Percentiles rank a stretch among this genome's conserved stretches.
These are phyloP conservation scores for Jatropha podagrica DNA, from an alignment of 441 rosid genomes.

Conservation along the genomic window DNA sequence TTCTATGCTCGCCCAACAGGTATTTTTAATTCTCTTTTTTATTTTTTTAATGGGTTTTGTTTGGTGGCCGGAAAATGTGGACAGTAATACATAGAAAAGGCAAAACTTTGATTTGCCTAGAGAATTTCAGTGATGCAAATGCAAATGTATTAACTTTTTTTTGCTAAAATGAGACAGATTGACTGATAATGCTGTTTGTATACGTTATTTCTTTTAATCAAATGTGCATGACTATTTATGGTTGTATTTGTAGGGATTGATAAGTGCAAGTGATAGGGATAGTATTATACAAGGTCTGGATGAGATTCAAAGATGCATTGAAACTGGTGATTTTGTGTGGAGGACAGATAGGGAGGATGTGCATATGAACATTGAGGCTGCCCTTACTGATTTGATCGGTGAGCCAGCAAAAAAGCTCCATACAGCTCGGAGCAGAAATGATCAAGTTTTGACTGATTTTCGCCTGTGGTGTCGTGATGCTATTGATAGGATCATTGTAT, in stretches of 20 bases:
- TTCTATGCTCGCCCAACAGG: constrained; percentile 90
- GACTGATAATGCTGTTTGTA: neutral
- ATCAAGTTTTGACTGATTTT: constrained; percentile 86
- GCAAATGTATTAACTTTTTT: constrained; percentile 5
- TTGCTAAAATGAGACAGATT: neutral
- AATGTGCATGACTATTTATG: neutral
- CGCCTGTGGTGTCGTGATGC: constrained; percentile 97
- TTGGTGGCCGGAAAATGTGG: constrained; percentile 16
- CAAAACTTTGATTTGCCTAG: neutral
- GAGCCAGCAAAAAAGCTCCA: constrained; percentile 97
- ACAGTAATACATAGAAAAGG: neutral
- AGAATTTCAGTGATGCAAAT: constrained; percentile 4
- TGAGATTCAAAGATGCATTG: constrained; percentile 64
- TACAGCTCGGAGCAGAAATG: constrained; percentile 90
- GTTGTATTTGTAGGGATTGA: constrained; percentile 55
- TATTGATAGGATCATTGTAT: constrained; percentile 50
- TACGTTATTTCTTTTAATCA: neutral
- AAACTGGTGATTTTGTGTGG: constrained; percentile 70
- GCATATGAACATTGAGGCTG: constrained; percentile 97
- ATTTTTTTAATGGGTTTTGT: neutral
- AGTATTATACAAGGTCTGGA: constrained; percentile 69
- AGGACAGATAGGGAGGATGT: constrained; percentile 95
- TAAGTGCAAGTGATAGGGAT: constrained; percentile 57
- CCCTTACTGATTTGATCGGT: constrained; percentile 84
- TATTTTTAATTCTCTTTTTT: constrained; percentile 8